Evolutionary conservation across 768 basidiomycete genomes (phyloP), one percentile per base, ranked within the genome.

Genomic region (Boletus sp.): DNA sequence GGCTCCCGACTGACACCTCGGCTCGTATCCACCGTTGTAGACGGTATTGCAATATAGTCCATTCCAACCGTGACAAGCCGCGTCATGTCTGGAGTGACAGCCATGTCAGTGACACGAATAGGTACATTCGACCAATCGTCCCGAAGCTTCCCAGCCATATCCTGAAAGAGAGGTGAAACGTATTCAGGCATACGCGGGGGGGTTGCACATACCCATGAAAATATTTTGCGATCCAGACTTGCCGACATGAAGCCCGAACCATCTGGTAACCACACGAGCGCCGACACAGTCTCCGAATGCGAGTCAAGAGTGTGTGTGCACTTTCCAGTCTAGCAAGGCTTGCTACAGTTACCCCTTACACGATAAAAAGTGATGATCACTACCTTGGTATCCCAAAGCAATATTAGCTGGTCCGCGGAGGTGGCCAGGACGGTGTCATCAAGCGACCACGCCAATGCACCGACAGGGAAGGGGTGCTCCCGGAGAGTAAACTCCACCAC

Each of bases 321-420:
- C 51, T 79, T 72, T n/a, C 92, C 92, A 37, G 87, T 89, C 92
- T 95, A 65, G 12, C 28, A 63, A 58, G 40, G 61, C 50, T 58
- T 67, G 17, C 46, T 50, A 51, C 37, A 50, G 56, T 42, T 17
- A 30, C 5, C 29, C 40, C 18, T 53, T 40, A 33, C 11, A 54
- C 20, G 47, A 41, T 44, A 28, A 47, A 24, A 49, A 36, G 14
- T 45, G 48, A 52, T 36, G 53, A n/a, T 33, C 67, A 68, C 67
- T 62, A 94, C 96, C 83, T 87, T 84, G 36, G 87, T 79, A 70
- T 96, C 87, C 94, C 94, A 99, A 66, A 98, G 78, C 75, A 89
- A 88, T 71, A 99, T 87, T 48, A 76, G 71, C 47, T 87, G 78
- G 60, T 98, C 94, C 24, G 92, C 80, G 40, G 89, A 86, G 7